These are phyloP conservation scores for Trifolium subterraneum DNA, from an alignment of 306 rosid genomes.

Conservation along the genomic window DNA sequence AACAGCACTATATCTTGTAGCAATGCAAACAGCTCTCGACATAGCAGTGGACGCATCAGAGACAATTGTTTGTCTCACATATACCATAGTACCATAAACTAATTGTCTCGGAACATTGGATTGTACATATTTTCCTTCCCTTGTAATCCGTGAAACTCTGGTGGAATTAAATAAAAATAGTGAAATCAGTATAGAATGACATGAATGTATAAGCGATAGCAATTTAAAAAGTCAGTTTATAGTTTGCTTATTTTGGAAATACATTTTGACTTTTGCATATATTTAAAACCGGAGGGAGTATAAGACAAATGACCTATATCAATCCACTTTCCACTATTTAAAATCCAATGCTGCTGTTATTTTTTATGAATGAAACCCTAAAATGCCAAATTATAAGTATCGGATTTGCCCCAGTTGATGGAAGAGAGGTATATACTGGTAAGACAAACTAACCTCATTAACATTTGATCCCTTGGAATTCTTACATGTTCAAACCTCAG, in stretches of 20 bases:
- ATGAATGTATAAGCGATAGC: slow-evolving; percentile 23
- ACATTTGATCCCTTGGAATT: slow-evolving; percentile 90
- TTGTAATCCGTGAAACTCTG: slow-evolving; percentile 94
- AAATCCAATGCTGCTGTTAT: neutral
- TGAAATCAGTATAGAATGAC: slow-evolving; percentile 10
- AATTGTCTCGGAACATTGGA: slow-evolving; percentile 91
- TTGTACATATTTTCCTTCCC: slow-evolving; percentile 86
- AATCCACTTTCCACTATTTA: slow-evolving; percentile 29
- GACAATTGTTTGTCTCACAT: slow-evolving; percentile 87
- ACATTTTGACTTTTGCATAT: too few species aligned
- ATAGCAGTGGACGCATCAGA: slow-evolving; percentile 87
- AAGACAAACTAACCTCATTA: slow-evolving; percentile 77
- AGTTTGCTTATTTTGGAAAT: neutral
- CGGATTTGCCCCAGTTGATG: neutral
- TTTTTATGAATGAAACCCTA: slow-evolving; percentile 24
- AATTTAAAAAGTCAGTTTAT: slow-evolving; percentile 26
- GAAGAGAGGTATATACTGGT: slow-evolving; percentile 13
- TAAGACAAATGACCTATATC: neutral
- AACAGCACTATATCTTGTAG: slow-evolving; percentile 96
- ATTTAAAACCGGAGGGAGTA: too few species aligned
- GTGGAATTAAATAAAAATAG: slow-evolving; percentile 36
- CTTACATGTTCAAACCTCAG: slow-evolving; percentile 80
- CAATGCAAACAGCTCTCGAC: slow-evolving; percentile 96
- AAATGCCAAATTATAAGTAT: slow-evolving; percentile 5
- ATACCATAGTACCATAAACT: slow-evolving; percentile 97